phyloP scores from a whole-genome alignment of 2,329 filamentous ascomycete genomes.

The Waltergamsia citrina region DNA sequence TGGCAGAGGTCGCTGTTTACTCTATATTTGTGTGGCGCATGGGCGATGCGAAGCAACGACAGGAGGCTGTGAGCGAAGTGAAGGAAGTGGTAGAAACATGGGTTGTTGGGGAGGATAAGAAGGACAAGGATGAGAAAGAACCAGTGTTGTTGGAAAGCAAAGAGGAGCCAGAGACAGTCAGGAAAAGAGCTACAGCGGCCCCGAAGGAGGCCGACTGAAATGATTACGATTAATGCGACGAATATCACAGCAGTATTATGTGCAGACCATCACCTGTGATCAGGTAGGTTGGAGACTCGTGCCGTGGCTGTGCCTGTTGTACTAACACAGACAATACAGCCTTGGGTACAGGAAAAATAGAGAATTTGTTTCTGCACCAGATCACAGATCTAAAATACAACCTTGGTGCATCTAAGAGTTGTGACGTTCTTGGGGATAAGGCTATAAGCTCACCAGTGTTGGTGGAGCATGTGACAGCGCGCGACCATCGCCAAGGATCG shows the following conservation, averaged over 20 bases:
- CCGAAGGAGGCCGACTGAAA: conserved; percentile 5
- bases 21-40: conserved; percentile 65
- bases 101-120: conserved; percentile 41
- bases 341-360: neutral
- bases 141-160: conserved; percentile 14
- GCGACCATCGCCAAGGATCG: conserved; percentile 7
- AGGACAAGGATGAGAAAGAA: conserved; percentile 12
- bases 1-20: conserved; percentile 73
- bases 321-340: no score
- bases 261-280: no score
- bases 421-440: no score
- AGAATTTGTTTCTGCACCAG: no score
- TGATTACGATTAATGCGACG: no score
- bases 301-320: no score
- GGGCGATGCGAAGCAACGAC: conserved; percentile 55
- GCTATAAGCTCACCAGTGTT: no score
- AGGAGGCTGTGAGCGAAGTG: conserved; percentile 50
- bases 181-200: conserved; percentile 15
- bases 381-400: no score
- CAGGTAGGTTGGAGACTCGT: no score
- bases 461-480: conserved; percentile 9
- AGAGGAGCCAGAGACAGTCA: conserved; percentile 9
- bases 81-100: conserved; percentile 65
- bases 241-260: neutral
- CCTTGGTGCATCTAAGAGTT: no score